Evolutionary conservation across 768 basidiomycete genomes (phyloP).

Genomic region (Daedaleopsis nitida): DNA sequence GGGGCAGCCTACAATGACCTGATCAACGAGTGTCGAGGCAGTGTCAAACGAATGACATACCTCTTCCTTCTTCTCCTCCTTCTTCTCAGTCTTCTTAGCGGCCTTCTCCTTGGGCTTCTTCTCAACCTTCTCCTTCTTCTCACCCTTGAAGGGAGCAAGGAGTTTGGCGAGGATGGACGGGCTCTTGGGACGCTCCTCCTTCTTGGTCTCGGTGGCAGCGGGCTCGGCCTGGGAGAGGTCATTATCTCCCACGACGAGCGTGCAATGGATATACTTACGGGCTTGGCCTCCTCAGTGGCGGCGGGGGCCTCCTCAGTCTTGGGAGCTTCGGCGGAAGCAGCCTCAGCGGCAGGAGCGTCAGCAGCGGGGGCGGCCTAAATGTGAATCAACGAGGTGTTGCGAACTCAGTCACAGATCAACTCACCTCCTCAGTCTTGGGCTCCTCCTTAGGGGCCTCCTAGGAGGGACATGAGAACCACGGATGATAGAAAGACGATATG

Average conservation of each 20-base stretch:
- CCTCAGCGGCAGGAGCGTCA: slow-evolving; percentile 31
- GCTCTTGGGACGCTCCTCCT: slow-evolving; percentile 82
- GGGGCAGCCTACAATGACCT: slow-evolving; percentile 34
- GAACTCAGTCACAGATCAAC: slow-evolving; percentile 9
- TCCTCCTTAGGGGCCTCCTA: slow-evolving; percentile 45
- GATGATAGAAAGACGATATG: not conserved
- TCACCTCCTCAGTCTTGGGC: slow-evolving; percentile 40
- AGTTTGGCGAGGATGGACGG: slow-evolving; percentile 76
- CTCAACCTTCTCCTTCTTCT: slow-evolving; percentile 49
- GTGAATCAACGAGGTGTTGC: slow-evolving; percentile 1
- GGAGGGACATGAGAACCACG: slow-evolving; percentile 5
- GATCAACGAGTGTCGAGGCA: not conserved
- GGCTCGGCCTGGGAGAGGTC: slow-evolving; percentile 43
- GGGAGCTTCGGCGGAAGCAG: slow-evolving; percentile 31
- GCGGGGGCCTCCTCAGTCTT: slow-evolving; percentile 37
- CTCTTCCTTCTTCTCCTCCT: slow-evolving; percentile 48
- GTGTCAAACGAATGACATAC: too few species aligned
- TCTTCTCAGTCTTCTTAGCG: slow-evolving; percentile 83
- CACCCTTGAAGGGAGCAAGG: slow-evolving; percentile 72
- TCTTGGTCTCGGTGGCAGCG: slow-evolving; percentile 51
- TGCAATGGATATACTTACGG: slow-evolving; percentile 30
- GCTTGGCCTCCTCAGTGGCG: slow-evolving; percentile 46
- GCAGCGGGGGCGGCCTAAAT: slow-evolving; percentile 39
- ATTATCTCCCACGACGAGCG: not conserved
- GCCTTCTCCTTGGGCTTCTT: slow-evolving; percentile 69